Evolutionary conservation across 2,329 filamentous ascomycete genomes (phyloP).

Genomic region (Aspergillus viridinutans): DNA sequence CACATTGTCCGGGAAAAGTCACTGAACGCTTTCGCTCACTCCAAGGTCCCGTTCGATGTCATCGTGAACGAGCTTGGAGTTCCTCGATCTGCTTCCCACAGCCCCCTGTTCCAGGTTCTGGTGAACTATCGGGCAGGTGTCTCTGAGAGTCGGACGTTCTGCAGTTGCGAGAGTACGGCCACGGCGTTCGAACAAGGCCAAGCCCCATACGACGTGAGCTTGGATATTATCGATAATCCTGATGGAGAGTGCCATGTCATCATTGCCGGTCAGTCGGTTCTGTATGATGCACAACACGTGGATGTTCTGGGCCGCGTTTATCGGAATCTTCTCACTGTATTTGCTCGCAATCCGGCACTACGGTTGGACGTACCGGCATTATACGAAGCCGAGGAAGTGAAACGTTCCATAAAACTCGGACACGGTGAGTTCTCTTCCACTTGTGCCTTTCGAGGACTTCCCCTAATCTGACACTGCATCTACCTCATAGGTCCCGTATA

Average conservation of each 20-base stretch:
- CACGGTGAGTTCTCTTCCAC: neutral
- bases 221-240: constrained; percentile 38
- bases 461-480: neutral
- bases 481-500: neutral
- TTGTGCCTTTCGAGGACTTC: neutral
- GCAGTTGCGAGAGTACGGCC: constrained; percentile 12
- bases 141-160: constrained; percentile 24
- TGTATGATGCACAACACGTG: neutral
- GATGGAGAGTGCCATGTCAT: neutral
- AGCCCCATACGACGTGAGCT: constrained; percentile 29
- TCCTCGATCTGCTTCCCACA: constrained; percentile 34
- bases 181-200: constrained; percentile 15
- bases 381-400: neutral
- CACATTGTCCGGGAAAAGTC: constrained; percentile 18
- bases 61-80: constrained; percentile 45
- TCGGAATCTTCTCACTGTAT: neutral
- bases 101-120: constrained; percentile 50
- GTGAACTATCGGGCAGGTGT: constrained; percentile 44
- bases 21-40: constrained; percentile 41
- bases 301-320: neutral
- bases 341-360: neutral
- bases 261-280: neutral
- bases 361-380: neutral
- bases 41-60: constrained; percentile 47
- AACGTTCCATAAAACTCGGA: neutral